Evolutionary conservation across 148 eudicot species (phyloP).

Genomic region (Rhododendron kiyosumense): DNA sequence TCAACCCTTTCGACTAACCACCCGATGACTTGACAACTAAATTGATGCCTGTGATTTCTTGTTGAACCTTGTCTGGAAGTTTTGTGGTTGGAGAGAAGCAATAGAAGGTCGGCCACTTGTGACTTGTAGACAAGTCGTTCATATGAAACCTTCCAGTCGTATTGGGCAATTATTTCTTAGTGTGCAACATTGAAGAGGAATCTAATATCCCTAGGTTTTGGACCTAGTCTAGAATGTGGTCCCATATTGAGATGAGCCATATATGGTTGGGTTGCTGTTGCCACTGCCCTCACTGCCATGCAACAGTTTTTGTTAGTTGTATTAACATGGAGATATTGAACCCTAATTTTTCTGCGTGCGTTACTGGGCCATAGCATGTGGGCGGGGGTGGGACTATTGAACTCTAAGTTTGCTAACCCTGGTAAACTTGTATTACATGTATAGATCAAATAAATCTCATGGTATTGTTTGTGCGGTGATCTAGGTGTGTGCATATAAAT

Average conservation of each 20-base stretch:
- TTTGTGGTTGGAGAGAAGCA: not conserved
- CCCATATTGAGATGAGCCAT: not conserved
- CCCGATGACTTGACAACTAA: not conserved
- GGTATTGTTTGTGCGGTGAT: too few species aligned
- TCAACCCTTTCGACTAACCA: not conserved
- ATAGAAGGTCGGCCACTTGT: not conserved
- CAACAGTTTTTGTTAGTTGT: not conserved
- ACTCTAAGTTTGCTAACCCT: not conserved
- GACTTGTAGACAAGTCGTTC: not conserved
- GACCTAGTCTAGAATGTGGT: not conserved
- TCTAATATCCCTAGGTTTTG: not conserved
- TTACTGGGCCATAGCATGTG: not conserved
- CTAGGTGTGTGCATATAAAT: not conserved
- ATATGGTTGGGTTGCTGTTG: constrained; percentile 3
- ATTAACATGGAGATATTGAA: not conserved
- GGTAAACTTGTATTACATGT: not conserved
- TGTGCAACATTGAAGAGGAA: not conserved
- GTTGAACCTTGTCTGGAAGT: not conserved
- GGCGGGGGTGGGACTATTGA: not conserved
- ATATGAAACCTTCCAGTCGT: not conserved
- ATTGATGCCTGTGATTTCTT: not conserved
- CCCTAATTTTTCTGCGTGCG: not conserved
- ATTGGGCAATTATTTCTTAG: not conserved
- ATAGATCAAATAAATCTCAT: too few species aligned
- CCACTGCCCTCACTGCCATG: constrained; percentile 12